Percentiles rank a stretch among this genome's conserved stretches.
Conservation (phyloP, 306 rosid species). For the Aeschynomene evenia region DNA sequence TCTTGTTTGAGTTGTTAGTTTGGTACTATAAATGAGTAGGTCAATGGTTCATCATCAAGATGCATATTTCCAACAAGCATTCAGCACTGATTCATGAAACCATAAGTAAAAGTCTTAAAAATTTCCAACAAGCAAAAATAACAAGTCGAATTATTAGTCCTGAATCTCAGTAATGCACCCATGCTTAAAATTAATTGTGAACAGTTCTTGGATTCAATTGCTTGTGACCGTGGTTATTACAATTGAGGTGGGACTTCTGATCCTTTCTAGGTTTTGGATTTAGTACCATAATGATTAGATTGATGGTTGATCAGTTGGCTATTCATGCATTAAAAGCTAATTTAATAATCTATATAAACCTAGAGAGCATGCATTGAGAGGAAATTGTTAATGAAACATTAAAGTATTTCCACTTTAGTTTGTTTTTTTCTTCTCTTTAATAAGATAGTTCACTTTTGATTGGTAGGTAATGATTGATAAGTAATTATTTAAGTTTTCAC, state of each 20-base stretch:
- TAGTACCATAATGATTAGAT: neutral
- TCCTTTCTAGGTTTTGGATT: neutral
- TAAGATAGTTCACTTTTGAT: neutral
- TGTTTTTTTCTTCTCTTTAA: neutral
- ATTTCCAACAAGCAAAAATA: neutral
- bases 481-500: neutral
- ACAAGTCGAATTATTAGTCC: neutral
- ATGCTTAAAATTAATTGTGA: neutral
- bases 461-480: neutral
- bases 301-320: constrained; percentile 11
- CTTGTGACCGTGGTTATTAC: neutral
- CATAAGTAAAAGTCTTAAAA: neutral
- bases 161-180: neutral
- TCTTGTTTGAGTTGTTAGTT: neutral
- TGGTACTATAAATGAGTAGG: neutral
- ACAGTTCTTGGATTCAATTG: neutral
- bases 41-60: neutral
- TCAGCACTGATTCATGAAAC: neutral
- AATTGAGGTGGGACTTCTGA: too few relatives aligned
- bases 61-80: neutral
- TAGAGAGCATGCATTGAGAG: neutral
- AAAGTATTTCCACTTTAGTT: neutral
- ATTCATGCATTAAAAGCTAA: neutral
- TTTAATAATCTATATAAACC: neutral
- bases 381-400: neutral